phyloP scores from a whole-genome alignment of 108 stramenopile genomes.

The Stephanodiscus triporus region DNA sequence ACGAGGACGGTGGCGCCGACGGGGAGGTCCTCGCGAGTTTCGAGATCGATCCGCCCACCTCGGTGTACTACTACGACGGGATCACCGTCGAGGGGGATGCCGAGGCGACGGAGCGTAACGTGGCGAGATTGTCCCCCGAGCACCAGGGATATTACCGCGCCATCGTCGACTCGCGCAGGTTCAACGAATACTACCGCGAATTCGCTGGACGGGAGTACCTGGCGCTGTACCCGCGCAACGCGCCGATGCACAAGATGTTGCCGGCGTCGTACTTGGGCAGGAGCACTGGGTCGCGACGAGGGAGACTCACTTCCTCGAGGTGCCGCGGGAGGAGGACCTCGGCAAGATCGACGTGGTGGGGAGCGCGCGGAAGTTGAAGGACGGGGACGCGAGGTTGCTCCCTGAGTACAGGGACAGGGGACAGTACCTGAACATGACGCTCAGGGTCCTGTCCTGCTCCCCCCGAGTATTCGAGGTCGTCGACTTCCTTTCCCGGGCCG shows the following conservation, averaged over 20 bases:
- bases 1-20: conserved; percentile 22
- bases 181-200: conserved; percentile 62
- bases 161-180: conserved; percentile 51
- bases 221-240: conserved; percentile 44
- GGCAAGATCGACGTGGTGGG: conserved; percentile 31
- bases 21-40: conserved; percentile 23
- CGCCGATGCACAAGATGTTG: conserved; percentile 75
- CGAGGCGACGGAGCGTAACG: conserved; percentile 62
- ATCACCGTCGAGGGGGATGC: conserved; percentile 59
- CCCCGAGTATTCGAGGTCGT: conserved; percentile 89
- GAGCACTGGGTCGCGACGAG: conserved; percentile 78
- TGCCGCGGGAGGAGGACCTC: conserved; percentile 55
- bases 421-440: conserved; percentile 70
- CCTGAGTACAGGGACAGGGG: conserved; percentile 61
- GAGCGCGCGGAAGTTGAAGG: conserved; percentile 44
- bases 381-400: conserved; percentile 54
- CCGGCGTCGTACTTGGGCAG: conserved; percentile 81
- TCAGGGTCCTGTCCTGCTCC: conserved; percentile 70
- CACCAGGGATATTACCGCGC: conserved; percentile 55
- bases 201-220: conserved; percentile 60
- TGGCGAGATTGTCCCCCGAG: conserved; percentile 39
- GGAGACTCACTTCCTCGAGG: conserved; percentile 72
- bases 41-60: conserved; percentile 24
- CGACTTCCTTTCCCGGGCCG: conserved; percentile 79
- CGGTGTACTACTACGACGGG: conserved; percentile 74